Percentiles rank a stretch among this genome's conserved stretches.
These are phyloP conservation scores for Onygenales sp. DNA, from an alignment of 2,329 filamentous ascomycete species.

Conservation along the genomic window DNA sequence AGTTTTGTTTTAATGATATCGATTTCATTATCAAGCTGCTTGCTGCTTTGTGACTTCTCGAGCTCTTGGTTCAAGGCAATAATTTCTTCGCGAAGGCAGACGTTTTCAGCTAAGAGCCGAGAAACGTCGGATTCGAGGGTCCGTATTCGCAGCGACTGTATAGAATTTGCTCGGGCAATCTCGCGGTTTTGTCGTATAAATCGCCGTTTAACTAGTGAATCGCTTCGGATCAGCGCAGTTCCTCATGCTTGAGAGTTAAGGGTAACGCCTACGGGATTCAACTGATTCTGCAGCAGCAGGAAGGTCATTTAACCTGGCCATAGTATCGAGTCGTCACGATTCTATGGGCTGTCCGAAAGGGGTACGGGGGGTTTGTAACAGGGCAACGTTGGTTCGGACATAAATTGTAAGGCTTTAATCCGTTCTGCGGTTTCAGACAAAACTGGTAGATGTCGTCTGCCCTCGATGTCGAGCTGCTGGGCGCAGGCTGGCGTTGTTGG, in stretches of 20 bases:
- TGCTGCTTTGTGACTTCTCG: constrained; percentile 37
- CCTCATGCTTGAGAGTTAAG: background rate
- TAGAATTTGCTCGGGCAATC: constrained; percentile 54
- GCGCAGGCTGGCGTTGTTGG: background rate
- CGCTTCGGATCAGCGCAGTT: background rate
- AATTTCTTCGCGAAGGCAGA: constrained; percentile 49
- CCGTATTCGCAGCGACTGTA: constrained; percentile 55
- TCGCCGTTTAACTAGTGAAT: constrained; percentile 47
- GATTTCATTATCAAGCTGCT: constrained; percentile 38
- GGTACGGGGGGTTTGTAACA: background rate
- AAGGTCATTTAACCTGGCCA: constrained; percentile 42
- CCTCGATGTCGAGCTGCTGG: background rate
- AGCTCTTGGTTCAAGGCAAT: constrained; percentile 48
- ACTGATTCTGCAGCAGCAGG: constrained; percentile 36
- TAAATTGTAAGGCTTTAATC: background rate
- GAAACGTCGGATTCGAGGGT: constrained; percentile 53
- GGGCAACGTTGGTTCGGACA: constrained; percentile 1
- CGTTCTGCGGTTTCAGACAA: background rate
- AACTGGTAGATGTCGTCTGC: background rate
- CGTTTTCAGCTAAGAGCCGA: constrained; percentile 51
- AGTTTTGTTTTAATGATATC: constrained; percentile 45
- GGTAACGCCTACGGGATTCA: constrained; percentile 34
- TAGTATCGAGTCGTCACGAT: constrained; percentile 15
- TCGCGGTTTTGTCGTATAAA: constrained; percentile 59
- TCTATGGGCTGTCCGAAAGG: background rate